A percentile compares a stretch with the other conserved stretches of the same genome.
Conservation (phyloP, 2,329 filamentous ascomycete genomes). For the Neobulgaria alba region DNA sequence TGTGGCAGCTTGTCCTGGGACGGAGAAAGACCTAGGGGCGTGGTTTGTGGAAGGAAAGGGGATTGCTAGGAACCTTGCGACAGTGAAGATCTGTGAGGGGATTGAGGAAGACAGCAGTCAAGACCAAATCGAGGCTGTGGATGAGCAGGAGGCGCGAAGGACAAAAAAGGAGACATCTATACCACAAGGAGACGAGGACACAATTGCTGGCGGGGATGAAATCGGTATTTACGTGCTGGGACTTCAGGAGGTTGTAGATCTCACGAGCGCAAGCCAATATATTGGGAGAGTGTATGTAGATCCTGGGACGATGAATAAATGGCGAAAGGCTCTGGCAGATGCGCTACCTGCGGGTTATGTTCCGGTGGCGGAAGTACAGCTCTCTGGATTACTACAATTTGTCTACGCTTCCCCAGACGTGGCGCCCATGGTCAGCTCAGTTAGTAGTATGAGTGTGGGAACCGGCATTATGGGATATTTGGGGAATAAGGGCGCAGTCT, state of each 20-base stretch:
- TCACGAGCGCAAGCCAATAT: conserved; percentile 72
- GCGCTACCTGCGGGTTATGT: conserved; percentile 71
- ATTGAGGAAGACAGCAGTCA: conserved; percentile 25
- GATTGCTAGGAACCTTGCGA: conserved; percentile 53
- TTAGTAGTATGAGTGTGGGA: conserved; percentile 76
- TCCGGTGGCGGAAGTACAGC: conserved; percentile 71
- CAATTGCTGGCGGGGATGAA: conserved; percentile 51
- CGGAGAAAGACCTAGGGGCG: conserved; percentile 75
- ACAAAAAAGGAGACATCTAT: conserved; percentile 34
- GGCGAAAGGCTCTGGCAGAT: conserved; percentile 68
- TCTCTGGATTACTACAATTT: conserved; percentile 76
- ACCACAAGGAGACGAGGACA: conserved; percentile 33
- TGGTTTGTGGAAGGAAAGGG: conserved; percentile 83
- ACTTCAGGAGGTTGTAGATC: conserved; percentile 84
- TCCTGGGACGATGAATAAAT: conserved; percentile 60
- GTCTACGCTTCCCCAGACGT: conserved; percentile 78
- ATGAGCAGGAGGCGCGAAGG: conserved; percentile 38
- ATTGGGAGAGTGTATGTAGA: conserved; percentile 66
- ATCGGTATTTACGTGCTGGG: conserved; percentile 85
- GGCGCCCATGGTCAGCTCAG: conserved; percentile 64
- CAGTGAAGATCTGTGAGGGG: conserved; percentile 39
- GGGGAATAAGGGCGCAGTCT: conserved; percentile 90
- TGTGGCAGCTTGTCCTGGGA: conserved; percentile 74
- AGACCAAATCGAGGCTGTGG: conserved; percentile 35
- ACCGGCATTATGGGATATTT: conserved; percentile 89